A percentile compares a stretch with the other conserved stretches of the same genome.
Evolutionary conservation across 495 filamentous ascomycete species (phyloP).

Genomic region (Zalerion maritima): DNA sequence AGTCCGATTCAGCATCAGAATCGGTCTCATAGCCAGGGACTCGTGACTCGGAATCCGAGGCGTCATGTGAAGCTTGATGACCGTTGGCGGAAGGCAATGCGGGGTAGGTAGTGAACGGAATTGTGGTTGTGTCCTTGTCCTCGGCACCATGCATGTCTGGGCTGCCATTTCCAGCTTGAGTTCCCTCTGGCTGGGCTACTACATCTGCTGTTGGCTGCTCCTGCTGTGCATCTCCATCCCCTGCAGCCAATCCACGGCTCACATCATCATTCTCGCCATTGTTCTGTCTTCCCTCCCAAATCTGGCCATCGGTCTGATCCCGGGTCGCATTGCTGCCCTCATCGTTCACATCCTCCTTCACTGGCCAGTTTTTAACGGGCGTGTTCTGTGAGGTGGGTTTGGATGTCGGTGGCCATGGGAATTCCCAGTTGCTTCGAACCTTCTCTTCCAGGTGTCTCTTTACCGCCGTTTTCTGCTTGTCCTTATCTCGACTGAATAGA

Average conservation of each 20-base stretch:
- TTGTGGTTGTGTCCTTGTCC: too few species aligned
- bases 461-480: constrained; percentile 38
- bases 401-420: constrained; percentile 23
- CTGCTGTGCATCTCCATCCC: too few species aligned
- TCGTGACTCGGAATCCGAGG: constrained; percentile 8
- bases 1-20: constrained; percentile 24
- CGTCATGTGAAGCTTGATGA: constrained; percentile 9
- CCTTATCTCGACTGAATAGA: constrained; percentile 37
- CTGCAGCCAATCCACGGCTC: too few species aligned
- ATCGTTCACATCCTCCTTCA: too few species aligned
- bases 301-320: too few species aligned
- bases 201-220: too few species aligned
- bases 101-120: too few species aligned
- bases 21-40: constrained; percentile 22
- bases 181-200: too few species aligned
- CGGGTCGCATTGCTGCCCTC: too few species aligned
- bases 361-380: not conserved
- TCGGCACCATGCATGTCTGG: too few species aligned
- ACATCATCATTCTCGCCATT: constrained; percentile 4
- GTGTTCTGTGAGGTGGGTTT: constrained; percentile 1
- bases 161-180: too few species aligned
- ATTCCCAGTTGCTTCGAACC: constrained; percentile 45
- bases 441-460: constrained; percentile 35
- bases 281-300: too few species aligned
- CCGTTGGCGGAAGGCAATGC: constrained; percentile 4